phyloP scores from a whole-genome alignment of 1,284 basidiomycete genomes.

The Leccinum solheimii region DNA sequence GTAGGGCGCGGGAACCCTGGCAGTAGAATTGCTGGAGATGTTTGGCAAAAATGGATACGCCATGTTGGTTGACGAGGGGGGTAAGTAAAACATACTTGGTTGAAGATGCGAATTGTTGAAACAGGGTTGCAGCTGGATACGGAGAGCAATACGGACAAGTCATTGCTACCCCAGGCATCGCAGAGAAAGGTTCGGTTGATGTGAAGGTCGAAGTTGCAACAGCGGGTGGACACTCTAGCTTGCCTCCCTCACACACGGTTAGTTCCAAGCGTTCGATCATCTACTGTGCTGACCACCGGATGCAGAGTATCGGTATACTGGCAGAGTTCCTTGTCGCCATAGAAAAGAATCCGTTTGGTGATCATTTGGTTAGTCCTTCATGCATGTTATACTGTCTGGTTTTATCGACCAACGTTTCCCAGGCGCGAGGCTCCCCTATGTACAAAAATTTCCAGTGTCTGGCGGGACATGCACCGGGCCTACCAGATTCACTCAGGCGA shows the following conservation, averaged over 20 bases:
- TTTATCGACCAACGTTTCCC: not conserved
- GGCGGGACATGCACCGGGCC: slow-evolving; percentile 46
- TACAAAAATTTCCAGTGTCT: slow-evolving; percentile 46
- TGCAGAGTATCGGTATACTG: slow-evolving; percentile 47
- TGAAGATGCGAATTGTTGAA: slow-evolving; percentile 14
- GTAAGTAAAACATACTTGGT: slow-evolving; percentile 27
- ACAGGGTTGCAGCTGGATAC: slow-evolving; percentile 32
- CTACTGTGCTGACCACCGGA: not conserved
- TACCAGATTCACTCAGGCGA: slow-evolving; percentile 41
- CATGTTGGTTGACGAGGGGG: slow-evolving; percentile 52
- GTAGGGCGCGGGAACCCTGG: slow-evolving; percentile 31
- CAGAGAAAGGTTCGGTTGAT: slow-evolving; percentile 59
- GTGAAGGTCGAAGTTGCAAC: slow-evolving; percentile 48
- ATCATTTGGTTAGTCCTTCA: slow-evolving; percentile 24
- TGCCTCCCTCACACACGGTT: slow-evolving; percentile 48
- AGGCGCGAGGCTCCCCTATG: slow-evolving; percentile 44
- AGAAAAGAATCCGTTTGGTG: slow-evolving; percentile 41
- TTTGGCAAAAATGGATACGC: slow-evolving; percentile 55
- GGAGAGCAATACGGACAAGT: slow-evolving; percentile 35
- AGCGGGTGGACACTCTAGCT: slow-evolving; percentile 57
- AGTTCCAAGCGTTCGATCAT: not conserved
- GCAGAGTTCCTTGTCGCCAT: slow-evolving; percentile 42
- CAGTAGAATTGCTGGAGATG: slow-evolving; percentile 41
- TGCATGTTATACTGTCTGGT: not conserved
- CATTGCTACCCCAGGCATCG: slow-evolving; percentile 50